phyloP scores from a whole-genome alignment of 1,284 basidiomycete genomes.

The Trametes hirsuta region DNA sequence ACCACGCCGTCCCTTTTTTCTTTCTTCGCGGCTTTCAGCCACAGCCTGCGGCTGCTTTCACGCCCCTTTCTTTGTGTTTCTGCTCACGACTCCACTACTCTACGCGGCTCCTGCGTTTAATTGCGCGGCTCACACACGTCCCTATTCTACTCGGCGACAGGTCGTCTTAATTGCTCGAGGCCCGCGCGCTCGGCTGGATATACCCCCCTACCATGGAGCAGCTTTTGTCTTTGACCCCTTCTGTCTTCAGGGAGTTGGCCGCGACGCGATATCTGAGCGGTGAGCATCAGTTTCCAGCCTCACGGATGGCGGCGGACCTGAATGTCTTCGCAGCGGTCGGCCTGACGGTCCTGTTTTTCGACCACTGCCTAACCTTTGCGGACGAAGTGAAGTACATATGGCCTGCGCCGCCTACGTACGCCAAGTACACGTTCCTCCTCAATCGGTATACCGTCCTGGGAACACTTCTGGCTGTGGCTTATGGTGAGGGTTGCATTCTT shows the following conservation, averaged over 20 bases:
- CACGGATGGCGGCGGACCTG: background rate
- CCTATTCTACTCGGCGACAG: conserved; percentile 12
- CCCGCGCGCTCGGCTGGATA: conserved; percentile 3
- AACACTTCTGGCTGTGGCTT: conserved; percentile 40
- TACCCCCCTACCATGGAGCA: conserved; percentile 7
- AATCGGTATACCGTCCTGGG: conserved; percentile 50
- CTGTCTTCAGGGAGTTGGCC: conserved; percentile 18
- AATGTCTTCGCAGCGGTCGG: conserved; percentile 27
- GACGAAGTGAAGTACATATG: conserved; percentile 52
- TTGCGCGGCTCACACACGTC: background rate
- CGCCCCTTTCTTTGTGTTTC: background rate
- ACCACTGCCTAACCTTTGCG: conserved; percentile 48
- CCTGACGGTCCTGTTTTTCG: conserved; percentile 46
- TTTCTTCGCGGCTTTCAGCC: background rate
- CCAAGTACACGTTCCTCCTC: conserved; percentile 49
- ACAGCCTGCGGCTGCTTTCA: conserved; percentile 4
- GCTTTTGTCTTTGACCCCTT: background rate
- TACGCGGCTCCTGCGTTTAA: background rate
- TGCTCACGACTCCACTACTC: background rate
- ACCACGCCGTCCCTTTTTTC: background rate
- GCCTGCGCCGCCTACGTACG: conserved; percentile 42
- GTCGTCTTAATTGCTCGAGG: conserved; percentile 13
- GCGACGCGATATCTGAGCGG: conserved; percentile 23
- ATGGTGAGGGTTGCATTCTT: conserved; percentile 36
- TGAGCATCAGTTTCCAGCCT: background rate